A percentile compares a stretch with the other conserved stretches of the same genome.
phyloP scores from a whole-genome alignment of 1,284 basidiomycete species.

The Grifola frondosa region DNA sequence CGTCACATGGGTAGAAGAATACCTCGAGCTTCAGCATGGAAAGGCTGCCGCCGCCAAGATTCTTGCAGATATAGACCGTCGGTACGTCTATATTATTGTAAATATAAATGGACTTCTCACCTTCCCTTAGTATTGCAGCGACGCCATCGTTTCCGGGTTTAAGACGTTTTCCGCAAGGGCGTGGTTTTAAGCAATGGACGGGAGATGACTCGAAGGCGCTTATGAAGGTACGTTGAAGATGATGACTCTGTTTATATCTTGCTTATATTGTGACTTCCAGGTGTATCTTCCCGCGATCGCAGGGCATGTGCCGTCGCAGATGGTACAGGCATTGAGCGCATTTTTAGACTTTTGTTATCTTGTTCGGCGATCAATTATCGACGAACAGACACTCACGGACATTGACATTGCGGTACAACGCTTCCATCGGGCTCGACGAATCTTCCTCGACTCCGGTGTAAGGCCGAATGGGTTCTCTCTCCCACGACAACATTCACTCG shows the following conservation, averaged over 20 bases:
- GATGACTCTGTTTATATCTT: background rate
- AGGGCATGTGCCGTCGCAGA: slow-evolving; percentile 10
- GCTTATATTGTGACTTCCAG: background rate
- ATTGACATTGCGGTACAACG: background rate
- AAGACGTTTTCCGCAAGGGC: slow-evolving; percentile 13
- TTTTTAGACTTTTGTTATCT: slow-evolving; percentile 20
- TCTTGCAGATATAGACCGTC: slow-evolving; percentile 20
- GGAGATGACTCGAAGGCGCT: slow-evolving; percentile 21
- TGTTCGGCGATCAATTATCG: background rate
- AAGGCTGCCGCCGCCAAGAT: background rate
- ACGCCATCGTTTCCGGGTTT: slow-evolving; percentile 16
- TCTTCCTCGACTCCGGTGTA: slow-evolving; percentile 12
- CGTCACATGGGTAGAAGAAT: slow-evolving; percentile 11
- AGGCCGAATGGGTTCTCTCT: slow-evolving; percentile 9
- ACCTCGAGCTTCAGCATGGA: slow-evolving; percentile 6
- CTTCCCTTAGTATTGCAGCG: slow-evolving; percentile 2
- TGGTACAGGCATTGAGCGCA: slow-evolving; percentile 1
- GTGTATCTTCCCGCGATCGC: slow-evolving; percentile 15
- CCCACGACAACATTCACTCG: slow-evolving; percentile 19
- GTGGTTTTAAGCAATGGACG: slow-evolving; percentile 22
- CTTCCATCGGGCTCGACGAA: slow-evolving; percentile 9
- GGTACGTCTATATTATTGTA: slow-evolving; percentile 5
- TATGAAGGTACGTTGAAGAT: slow-evolving; percentile 18
- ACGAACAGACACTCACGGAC: background rate
- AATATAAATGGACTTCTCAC: background rate